Percentiles rank a stretch among this genome's conserved stretches.
Conservation (phyloP, 192 early-diverging fungal genomes). For the Funneliformis geosporum region DNA sequence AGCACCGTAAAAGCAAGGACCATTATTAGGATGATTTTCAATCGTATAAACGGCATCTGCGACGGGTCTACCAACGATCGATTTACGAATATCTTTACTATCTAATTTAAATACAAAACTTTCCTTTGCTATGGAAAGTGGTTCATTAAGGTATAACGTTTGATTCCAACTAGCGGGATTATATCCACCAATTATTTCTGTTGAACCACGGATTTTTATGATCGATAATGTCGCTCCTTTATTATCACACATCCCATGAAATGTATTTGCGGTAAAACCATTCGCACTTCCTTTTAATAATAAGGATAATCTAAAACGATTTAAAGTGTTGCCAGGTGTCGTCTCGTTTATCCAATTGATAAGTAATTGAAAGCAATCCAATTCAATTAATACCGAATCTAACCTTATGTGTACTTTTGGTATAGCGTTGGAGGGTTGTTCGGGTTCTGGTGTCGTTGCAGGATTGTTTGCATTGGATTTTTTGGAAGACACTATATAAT, state of each 20-base stretch:
- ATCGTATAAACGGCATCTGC: background rate
- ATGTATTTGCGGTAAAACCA: background rate
- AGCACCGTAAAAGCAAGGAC: background rate
- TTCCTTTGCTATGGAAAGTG: background rate
- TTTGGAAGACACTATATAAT: background rate
- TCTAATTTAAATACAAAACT: background rate
- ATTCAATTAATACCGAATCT: background rate
- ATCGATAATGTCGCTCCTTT: background rate
- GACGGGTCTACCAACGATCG: background rate
- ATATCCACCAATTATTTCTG: conserved; percentile 6
- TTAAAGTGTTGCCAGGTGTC: too few species aligned
- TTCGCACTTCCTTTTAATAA: background rate
- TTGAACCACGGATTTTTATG: background rate
- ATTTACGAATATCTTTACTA: background rate
- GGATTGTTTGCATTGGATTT: background rate
- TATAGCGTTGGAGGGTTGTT: too few species aligned
- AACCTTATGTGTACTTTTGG: background rate
- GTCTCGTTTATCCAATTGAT: background rate
- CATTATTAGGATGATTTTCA: background rate
- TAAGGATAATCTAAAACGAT: background rate
- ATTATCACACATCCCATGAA: background rate
- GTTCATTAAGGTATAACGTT: background rate
- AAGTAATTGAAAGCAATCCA: background rate
- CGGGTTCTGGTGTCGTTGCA: too few species aligned
- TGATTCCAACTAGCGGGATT: background rate